These are phyloP conservation scores for Pisolithus albus DNA, from an alignment of 768 basidiomycete genomes.

Conservation along the genomic window DNA sequence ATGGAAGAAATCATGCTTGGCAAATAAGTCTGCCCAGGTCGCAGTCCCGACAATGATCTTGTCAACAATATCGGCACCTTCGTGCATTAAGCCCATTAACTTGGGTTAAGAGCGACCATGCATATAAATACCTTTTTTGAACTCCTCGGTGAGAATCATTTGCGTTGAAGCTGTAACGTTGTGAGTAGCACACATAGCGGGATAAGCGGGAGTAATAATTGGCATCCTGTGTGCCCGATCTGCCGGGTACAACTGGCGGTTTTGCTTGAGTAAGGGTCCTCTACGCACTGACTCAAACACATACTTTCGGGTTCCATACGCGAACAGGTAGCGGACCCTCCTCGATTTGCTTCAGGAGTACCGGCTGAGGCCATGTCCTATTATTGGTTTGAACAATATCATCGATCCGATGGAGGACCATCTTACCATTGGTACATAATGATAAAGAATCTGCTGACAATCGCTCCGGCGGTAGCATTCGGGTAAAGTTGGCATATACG, in stretches of 20 bases:
- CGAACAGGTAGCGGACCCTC: slow-evolving; percentile 88
- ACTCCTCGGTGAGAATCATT: slow-evolving; percentile 93
- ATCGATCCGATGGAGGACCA: background rate
- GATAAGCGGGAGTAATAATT: slow-evolving; percentile 98
- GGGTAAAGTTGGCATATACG: slow-evolving; percentile 99
- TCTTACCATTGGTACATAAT: slow-evolving; percentile 92
- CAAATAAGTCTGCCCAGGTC: slow-evolving; percentile 89
- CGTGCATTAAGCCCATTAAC: slow-evolving; percentile 9
- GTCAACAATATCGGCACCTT: slow-evolving; percentile 91
- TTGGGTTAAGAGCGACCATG: background rate
- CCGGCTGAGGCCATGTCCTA: slow-evolving; percentile 98
- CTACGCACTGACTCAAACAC: background rate
- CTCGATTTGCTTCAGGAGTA: slow-evolving; percentile 94
- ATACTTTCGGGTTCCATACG: slow-evolving; percentile 96
- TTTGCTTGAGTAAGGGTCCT: background rate
- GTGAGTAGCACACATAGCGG: slow-evolving; percentile 98
- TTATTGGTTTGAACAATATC: slow-evolving; percentile 2
- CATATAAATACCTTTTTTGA: slow-evolving; percentile 66
- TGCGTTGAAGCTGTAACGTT: slow-evolving; percentile 95
- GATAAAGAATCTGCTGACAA: slow-evolving; percentile 96
- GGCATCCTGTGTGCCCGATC: slow-evolving; percentile 98
- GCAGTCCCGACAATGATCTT: slow-evolving; percentile 79
- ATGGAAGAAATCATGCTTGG: slow-evolving; percentile 94
- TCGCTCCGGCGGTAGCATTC: slow-evolving; percentile 86
- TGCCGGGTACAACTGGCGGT: slow-evolving; percentile 73